Evolutionary conservation across 176 grass and related monocot species (phyloP), one percentile per base, ranked within the genome.

Genomic region (Avena insularis): DNA sequence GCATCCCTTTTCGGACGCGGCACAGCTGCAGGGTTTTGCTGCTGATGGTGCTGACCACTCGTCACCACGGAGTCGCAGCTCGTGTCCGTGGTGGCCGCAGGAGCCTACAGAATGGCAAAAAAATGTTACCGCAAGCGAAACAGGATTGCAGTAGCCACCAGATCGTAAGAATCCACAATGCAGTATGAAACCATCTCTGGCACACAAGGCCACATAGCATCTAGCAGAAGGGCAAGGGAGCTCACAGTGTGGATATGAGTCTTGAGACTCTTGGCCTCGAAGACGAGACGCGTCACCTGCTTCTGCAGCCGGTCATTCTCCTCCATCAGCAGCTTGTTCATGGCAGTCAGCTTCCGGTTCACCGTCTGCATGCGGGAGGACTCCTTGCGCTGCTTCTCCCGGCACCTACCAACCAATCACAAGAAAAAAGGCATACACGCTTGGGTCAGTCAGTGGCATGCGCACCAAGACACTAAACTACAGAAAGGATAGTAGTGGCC

Each of bases 311-410:
- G 85, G 86, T 99, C 97, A 81, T 99, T 99, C 27, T 99, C 97
- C 86, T 99, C 97, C 97, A 99, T 99, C 72, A 99, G 84, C 89
- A 99, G 79, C 83, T 99, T 99, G 78, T 99, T 99, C 97, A 97
- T 97, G 0, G 97, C 97, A 6, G 89, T 89, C 17, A 99, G 86
- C 82, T 99, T 99, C 56, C 97, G 85, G 71, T 99, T 99, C 76
- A 99, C 97, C 0, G 97, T 96, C 50, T 99, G 97, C 40, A 99
- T 89, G 63, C 97, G 94, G 57, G 92, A 99, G 12, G 97, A 86
- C 84, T 99, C 97, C 87, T 99, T 99, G 85, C 97, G 91, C 86
- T 99, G 97, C 82, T 99, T 99, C 88, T 99, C 97, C 21, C 97
- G 94, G 80, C 97, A 99, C 80, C 97, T 99, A 17, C 17, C 59